Evolutionary conservation across 768 basidiomycete genomes (phyloP).

Genomic region (Neoboletus subvelutipes): DNA sequence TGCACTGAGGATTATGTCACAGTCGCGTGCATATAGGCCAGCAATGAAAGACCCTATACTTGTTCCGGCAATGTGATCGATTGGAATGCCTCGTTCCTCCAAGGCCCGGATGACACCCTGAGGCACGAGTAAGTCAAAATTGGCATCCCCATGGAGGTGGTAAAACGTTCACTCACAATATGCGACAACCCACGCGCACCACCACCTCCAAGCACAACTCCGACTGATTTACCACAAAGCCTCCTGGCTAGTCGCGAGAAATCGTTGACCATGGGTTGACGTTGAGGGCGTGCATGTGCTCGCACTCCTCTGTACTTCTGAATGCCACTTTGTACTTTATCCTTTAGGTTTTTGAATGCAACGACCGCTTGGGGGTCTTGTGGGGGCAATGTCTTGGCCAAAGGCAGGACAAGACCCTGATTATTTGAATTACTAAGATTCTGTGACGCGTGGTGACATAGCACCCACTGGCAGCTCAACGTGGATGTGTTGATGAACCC

Average conservation of each 20-base stretch:
- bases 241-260: slow-evolving; percentile 89
- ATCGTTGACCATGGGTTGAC: slow-evolving; percentile 83
- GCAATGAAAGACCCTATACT: slow-evolving; percentile 93
- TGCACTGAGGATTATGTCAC: slow-evolving; percentile 80
- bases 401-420: slow-evolving; percentile 69
- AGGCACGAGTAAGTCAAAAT: slow-evolving; percentile 8
- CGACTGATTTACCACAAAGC: slow-evolving; percentile 91
- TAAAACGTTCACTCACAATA: slow-evolving; percentile 43
- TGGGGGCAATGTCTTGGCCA: slow-evolving; percentile 55
- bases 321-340: slow-evolving; percentile 86
- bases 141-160: slow-evolving; percentile 9
- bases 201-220: slow-evolving; percentile 95
- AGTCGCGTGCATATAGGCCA: slow-evolving; percentile 92
- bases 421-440: slow-evolving; percentile 8
- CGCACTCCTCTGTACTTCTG: slow-evolving; percentile 77
- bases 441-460: not conserved
- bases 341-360: slow-evolving; percentile 89
- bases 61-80: slow-evolving; percentile 93
- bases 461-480: slow-evolving; percentile 77
- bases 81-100: slow-evolving; percentile 89
- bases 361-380: slow-evolving; percentile 88
- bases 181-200: slow-evolving; percentile 89
- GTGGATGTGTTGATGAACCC: slow-evolving; percentile 96
- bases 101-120: slow-evolving; percentile 92
- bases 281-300: slow-evolving; percentile 63